A percentile compares a stretch with the other conserved stretches of the same genome.
Evolutionary conservation across 768 basidiomycete species (phyloP).

Genomic region (Phylloporus rhodoxanthus): DNA sequence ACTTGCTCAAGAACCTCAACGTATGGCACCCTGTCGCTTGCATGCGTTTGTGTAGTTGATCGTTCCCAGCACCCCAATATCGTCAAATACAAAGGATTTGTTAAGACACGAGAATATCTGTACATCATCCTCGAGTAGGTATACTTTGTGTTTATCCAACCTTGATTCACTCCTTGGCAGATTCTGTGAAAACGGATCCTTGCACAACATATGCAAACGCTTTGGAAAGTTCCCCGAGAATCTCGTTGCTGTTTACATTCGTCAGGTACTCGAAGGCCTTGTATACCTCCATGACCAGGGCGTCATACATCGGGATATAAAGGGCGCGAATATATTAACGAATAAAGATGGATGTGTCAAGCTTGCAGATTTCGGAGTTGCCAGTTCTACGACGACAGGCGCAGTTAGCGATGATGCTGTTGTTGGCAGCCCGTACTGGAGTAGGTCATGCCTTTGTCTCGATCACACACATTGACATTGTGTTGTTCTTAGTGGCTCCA

Average conservation of each 20-base stretch:
- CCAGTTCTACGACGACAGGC: slow-evolving; percentile 68
- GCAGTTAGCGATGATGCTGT: slow-evolving; percentile 84
- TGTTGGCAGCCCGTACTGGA: slow-evolving; percentile 98
- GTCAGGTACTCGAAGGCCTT: slow-evolving; percentile 91
- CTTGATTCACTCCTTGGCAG: slow-evolving; percentile 27
- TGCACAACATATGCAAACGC: slow-evolving; percentile 91
- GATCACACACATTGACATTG: slow-evolving; percentile 2
- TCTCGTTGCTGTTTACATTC: slow-evolving; percentile 93
- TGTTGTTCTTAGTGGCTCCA: slow-evolving; percentile 71
- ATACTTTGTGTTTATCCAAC: neutral
- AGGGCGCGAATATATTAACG: slow-evolving; percentile 97
- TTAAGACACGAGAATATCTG: slow-evolving; percentile 87
- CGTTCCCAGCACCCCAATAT: slow-evolving; percentile 81
- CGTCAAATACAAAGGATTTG: slow-evolving; percentile 98
- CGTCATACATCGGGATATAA: slow-evolving; percentile 98
- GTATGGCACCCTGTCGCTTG: slow-evolving; percentile 39
- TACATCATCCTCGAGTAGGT: slow-evolving; percentile 94
- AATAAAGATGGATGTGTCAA: slow-evolving; percentile 99
- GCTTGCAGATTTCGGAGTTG: slow-evolving; percentile 98
- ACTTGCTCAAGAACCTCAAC: slow-evolving; percentile 93
- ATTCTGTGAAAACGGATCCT: slow-evolving; percentile 97
- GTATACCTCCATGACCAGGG: slow-evolving; percentile 98
- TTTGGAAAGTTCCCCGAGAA: slow-evolving; percentile 99
- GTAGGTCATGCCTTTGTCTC: slow-evolving; percentile 40
- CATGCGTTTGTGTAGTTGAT: slow-evolving; percentile 10